These are phyloP conservation scores for Tetrapyrgos nigripes DNA, from an alignment of 1,284 basidiomycete species.

Conservation along the genomic window DNA sequence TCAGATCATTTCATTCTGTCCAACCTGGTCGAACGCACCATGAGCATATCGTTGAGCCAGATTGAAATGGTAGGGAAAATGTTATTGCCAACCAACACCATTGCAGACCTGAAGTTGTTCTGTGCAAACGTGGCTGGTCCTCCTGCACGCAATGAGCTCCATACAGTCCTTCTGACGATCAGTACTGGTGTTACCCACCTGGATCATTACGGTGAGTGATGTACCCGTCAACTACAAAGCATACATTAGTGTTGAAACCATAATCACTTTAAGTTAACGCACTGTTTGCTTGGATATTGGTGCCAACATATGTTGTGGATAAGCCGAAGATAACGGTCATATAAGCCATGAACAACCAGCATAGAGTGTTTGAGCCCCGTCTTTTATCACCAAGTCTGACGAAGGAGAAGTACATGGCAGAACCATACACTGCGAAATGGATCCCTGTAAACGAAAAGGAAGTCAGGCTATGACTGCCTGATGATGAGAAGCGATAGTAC, in stretches of 20 bases:
- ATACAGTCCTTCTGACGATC: not conserved
- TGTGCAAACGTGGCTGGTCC: not conserved
- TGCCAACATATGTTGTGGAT: not conserved
- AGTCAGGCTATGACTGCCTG: not conserved
- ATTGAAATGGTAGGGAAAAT: too few relatives aligned
- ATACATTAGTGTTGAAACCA: not conserved
- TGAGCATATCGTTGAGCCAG: not conserved
- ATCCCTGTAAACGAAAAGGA: not conserved
- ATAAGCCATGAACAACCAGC: not conserved
- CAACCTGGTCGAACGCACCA: not conserved
- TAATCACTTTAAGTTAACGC: not conserved
- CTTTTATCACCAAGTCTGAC: not conserved
- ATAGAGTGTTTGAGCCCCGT: too few relatives aligned
- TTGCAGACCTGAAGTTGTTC: not conserved
- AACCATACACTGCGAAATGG: not conserved
- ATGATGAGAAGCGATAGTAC: not conserved
- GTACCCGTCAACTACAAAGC: not conserved
- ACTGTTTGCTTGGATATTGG: conserved; percentile 3
- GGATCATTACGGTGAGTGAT: conserved; percentile 2
- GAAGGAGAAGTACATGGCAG: not conserved
- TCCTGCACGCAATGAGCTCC: not conserved
- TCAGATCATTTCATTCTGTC: too few relatives aligned
- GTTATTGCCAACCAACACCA: not conserved
- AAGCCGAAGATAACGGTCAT: not conserved
- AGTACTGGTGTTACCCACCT: not conserved